A percentile compares a stretch with the other conserved stretches of the same genome.
Evolutionary conservation across 371 early-diverging fungal species (phyloP).

Genomic region (Sporodiniella umbellata): DNA sequence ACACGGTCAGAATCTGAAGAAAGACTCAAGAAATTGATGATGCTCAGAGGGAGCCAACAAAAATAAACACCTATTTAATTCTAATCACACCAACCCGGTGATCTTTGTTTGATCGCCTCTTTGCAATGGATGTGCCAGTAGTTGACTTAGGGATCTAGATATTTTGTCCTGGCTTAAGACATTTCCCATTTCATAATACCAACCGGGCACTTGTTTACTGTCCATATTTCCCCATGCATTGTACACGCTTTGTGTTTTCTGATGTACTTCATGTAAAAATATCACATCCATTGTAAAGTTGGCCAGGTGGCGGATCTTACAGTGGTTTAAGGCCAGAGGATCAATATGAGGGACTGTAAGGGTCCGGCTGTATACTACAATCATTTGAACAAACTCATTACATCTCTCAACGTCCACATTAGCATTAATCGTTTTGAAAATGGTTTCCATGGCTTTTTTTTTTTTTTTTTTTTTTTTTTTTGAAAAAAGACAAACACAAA

Average conservation of each 20-base stretch:
- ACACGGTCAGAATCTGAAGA: constrained; percentile 9
- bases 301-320: background rate
- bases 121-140: constrained; percentile 10
- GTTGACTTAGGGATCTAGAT: constrained; percentile 4
- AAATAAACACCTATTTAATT: background rate
- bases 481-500: too few relatives aligned
- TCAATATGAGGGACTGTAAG: background rate
- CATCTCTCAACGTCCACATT: background rate
- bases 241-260: background rate
- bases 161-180: constrained; percentile 6
- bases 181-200: constrained; percentile 9
- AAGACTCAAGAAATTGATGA: constrained; percentile 3
- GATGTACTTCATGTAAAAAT: constrained; percentile 1
- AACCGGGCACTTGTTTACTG: constrained; percentile 1
- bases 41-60: constrained; percentile 1
- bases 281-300: constrained; percentile 9
- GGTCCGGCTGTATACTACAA: constrained; percentile 7
- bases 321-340: background rate
- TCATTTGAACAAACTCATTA: constrained; percentile 1
- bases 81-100: background rate
- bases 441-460: constrained; percentile 1
- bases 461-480: too few relatives aligned
- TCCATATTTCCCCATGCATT: constrained; percentile 7
- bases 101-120: constrained; percentile 1
- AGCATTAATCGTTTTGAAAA: background rate